These are phyloP conservation scores for Pythium insidiosum DNA, from an alignment of 352 stramenopile genomes.

Conservation along the genomic window DNA sequence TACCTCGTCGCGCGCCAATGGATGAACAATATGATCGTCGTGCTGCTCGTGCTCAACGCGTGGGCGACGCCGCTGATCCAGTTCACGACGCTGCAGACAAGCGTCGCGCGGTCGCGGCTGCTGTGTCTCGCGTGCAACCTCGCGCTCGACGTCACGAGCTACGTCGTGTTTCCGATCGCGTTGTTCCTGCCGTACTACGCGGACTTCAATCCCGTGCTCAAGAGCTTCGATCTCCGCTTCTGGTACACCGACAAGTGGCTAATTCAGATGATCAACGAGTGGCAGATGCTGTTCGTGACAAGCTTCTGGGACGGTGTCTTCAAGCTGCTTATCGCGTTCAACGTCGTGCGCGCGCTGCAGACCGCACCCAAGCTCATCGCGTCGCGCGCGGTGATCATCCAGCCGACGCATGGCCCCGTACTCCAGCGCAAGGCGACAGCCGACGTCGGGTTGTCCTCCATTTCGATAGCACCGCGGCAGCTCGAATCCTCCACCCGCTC, in stretches of 20 bases:
- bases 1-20: slow-evolving; percentile 2
- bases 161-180: neutral
- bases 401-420: neutral
- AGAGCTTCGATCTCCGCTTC: neutral
- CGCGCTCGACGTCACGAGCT: neutral
- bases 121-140: neutral
- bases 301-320: neutral
- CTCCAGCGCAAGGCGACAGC: neutral
- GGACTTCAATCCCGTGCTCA: neutral
- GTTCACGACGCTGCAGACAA: neutral
- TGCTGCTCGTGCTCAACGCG: slow-evolving; percentile 5
- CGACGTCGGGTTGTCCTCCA: neutral
- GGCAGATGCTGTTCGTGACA: neutral
- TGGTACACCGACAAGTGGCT: slow-evolving; percentile 3
- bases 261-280: neutral
- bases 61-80: neutral
- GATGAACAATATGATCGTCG: slow-evolving; percentile 11
- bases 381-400: neutral
- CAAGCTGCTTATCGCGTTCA: neutral
- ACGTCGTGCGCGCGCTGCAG: neutral
- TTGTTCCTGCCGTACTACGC: slow-evolving; percentile 1
- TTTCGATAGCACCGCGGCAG: neutral
- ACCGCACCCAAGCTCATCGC: neutral
- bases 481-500: too few relatives aligned
- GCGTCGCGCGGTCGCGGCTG: neutral